phyloP scores from a whole-genome alignment of 371 early-diverging fungal species.

The Mortierella sp. region DNA sequence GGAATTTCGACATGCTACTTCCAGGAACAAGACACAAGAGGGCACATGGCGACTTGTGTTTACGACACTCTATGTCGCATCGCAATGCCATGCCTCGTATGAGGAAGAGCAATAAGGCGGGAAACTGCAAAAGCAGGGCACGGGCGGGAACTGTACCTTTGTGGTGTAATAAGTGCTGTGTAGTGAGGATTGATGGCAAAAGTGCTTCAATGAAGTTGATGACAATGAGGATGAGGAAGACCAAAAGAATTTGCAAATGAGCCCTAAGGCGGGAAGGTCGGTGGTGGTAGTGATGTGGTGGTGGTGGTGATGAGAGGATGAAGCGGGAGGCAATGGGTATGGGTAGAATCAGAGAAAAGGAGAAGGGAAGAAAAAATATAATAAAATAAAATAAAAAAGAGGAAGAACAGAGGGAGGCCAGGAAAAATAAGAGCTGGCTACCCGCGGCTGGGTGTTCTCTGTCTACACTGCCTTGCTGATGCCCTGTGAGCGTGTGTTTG shows the following conservation, averaged over 20 bases:
- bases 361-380: neutral
- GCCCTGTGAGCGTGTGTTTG: neutral
- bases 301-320: neutral
- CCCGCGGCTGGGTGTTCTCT: neutral
- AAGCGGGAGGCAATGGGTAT: neutral
- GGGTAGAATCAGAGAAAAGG: neutral
- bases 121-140: neutral
- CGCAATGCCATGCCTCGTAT: too few relatives aligned
- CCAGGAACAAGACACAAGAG: too few relatives aligned
- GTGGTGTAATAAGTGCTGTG: neutral
- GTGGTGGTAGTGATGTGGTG: neutral
- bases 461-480: neutral
- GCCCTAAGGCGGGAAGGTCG: neutral
- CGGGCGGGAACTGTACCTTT: neutral
- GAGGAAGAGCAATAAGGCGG: too few relatives aligned
- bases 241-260: too few relatives aligned
- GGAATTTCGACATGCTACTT: too few relatives aligned
- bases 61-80: too few relatives aligned
- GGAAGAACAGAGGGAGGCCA: conserved; percentile 1
- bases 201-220: neutral
- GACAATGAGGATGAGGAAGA: too few relatives aligned
- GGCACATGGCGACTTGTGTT: neutral
- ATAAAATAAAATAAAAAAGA: neutral
- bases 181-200: neutral
- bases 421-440: conserved; percentile 7